A percentile compares a stretch with the other conserved stretches of the same genome.
These are phyloP conservation scores for Gaultheria prostrata DNA, from an alignment of 148 eudicot species.

Conservation along the genomic window DNA sequence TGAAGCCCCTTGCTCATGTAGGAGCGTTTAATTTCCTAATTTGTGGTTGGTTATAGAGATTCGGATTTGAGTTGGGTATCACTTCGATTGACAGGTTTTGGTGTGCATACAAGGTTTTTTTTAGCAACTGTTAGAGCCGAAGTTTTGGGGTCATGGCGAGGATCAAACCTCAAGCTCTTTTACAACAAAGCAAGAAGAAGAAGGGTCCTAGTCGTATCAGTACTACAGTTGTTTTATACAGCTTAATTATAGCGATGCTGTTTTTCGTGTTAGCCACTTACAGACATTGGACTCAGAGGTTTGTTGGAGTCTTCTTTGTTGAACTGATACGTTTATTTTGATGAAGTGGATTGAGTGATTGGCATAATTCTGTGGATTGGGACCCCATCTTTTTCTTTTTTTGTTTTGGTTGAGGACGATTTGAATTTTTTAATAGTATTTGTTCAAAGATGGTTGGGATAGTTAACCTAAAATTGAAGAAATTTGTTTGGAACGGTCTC, in stretches of 20 bases:
- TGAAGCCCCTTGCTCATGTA: neutral
- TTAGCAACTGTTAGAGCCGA: neutral
- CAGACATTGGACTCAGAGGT: constrained; percentile 77
- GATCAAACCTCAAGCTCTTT: constrained; percentile 91
- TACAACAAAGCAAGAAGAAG: constrained; percentile 96
- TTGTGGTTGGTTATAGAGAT: neutral
- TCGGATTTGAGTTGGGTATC: neutral
- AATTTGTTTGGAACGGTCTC: neutral
- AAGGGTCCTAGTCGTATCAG: constrained; percentile 76
- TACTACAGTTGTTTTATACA: constrained; percentile 53
- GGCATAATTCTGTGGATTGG: neutral
- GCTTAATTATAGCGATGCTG: constrained; percentile 48
- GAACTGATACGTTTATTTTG: neutral
- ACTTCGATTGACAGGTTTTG: neutral
- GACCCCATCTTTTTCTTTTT: neutral
- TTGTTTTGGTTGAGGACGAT: neutral
- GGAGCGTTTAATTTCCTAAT: neutral
- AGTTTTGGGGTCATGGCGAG: constrained; percentile 52
- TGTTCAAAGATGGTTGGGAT: neutral
- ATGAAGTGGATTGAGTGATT: constrained; percentile 9
- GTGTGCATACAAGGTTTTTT: neutral
- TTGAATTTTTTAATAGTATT: neutral
- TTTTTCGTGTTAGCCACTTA: constrained; percentile 65
- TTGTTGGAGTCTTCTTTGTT: constrained; percentile 13
- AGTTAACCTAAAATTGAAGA: constrained; percentile 5